Evolutionary conservation across 345 rosid species (phyloP), one percentile per base, ranked within the genome.

Genomic region (Schrenkiella parvula): DNA sequence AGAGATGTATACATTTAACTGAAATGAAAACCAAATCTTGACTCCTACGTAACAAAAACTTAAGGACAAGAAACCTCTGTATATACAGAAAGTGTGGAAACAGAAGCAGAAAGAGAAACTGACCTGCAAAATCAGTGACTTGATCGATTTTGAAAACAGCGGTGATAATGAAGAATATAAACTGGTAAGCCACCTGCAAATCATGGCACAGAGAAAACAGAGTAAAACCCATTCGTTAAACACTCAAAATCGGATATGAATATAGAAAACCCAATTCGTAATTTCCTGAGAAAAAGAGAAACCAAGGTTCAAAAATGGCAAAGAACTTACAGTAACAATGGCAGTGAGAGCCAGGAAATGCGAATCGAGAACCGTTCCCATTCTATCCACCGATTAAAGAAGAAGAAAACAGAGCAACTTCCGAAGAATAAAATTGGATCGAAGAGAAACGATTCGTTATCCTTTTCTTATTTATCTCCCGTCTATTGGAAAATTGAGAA

Each of bases 61-160:
- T 8, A 9, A 31, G 29, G 22, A 37, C 42, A 64, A 64, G 51
- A 44, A 62, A 18, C 14, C 47, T 58, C 28, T 58, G 11, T n/a
- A 4, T 29, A 53, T 53, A n/a, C 14, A 29, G 10, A 14, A 9
- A 54, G 19, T n/a, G 1, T 14, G 19, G 35, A 5, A 55, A 55
- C 14, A 29, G 38, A 26, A 26, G 2, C 2, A 25, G 35, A 42
- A 3, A 46, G 41, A 53, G 74, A 26, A 37, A 48, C 3, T 15
- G 37, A 90, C 98, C 97, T 10, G 96, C 97, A 78, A 93, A 93
- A 78, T 90, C 98, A 60, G 97, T 93, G 81, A 90, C 89, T 82
- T 93, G 86, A 81, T 93, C 93, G 65, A 86, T 73, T 81, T 86
- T 90, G 82, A 89, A 88, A 71, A 86, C 76, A 66, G 91, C 92